A percentile compares a stretch with the other conserved stretches of the same genome.
Evolutionary conservation across 805 yeast species (phyloP).

Genomic region (Lachancea sp.): DNA sequence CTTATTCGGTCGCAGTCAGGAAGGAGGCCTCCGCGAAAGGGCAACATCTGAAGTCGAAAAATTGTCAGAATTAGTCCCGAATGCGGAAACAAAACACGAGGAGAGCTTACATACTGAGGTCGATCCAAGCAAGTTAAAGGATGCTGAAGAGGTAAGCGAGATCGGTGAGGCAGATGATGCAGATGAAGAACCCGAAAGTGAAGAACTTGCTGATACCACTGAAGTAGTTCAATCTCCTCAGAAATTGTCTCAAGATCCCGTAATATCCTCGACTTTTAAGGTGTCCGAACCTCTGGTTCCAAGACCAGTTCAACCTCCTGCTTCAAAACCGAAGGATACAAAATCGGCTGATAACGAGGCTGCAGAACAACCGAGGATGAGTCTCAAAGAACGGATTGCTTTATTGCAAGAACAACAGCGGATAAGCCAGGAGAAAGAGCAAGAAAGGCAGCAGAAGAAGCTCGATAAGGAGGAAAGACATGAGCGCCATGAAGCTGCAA

Average conservation of each 20-base stretch:
- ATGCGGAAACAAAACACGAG: neutral
- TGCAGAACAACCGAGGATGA: conserved; percentile 52
- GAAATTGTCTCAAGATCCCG: neutral
- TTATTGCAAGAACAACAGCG: conserved; percentile 73
- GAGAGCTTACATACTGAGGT: neutral
- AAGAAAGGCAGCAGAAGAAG: conserved; percentile 47
- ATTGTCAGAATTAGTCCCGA: neutral
- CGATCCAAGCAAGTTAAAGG: neutral
- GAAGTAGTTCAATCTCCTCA: neutral
- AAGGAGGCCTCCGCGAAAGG: neutral
- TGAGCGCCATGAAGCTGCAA: conserved; percentile 11
- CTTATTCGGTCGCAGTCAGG: neutral
- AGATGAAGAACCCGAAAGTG: neutral
- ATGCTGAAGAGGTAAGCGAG: neutral
- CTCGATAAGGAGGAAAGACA: conserved; percentile 39
- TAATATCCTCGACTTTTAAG: neutral
- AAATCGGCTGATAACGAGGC: conserved; percentile 13
- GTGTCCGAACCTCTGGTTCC: neutral
- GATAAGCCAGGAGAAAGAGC: conserved; percentile 71
- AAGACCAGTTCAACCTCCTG: neutral
- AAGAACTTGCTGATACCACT: no score
- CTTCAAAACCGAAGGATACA: neutral
- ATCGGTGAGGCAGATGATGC: neutral
- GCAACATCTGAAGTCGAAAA: neutral
- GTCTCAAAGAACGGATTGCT: conserved; percentile 82